Conservation (phyloP, 225 moss, liverwort and hornwort species). For the Sphagnum contortum region DNA sequence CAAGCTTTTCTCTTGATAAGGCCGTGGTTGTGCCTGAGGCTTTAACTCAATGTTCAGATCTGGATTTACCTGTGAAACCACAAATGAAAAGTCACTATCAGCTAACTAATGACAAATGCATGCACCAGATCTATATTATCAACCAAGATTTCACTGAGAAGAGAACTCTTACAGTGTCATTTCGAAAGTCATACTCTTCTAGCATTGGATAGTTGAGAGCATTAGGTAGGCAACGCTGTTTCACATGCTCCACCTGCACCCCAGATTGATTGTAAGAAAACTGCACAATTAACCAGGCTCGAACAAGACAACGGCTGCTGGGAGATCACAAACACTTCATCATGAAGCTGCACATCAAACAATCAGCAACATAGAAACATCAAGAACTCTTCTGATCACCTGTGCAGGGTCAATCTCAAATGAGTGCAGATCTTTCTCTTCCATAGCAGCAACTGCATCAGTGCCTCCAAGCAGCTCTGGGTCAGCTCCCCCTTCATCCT, state of each 20-base stretch:
- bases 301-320: too few species aligned
- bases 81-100: neutral
- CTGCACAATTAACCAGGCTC: too few species aligned
- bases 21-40: slow-evolving; percentile 97
- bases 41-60: slow-evolving; percentile 87
- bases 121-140: too few species aligned
- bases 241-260: slow-evolving; percentile 92
- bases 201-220: slow-evolving; percentile 96
- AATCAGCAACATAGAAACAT: neutral
- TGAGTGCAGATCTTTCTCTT: slow-evolving; percentile 96
- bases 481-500: slow-evolving; percentile 59
- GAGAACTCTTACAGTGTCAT: slow-evolving; percentile 70
- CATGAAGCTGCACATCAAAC: neutral
- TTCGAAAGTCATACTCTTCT: slow-evolving; percentile 97
- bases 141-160: too few species aligned
- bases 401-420: slow-evolving; percentile 97
- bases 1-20: slow-evolving; percentile 95
- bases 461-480: slow-evolving; percentile 66
- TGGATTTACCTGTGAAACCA: slow-evolving; percentile 74
- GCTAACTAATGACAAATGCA: too few species aligned
- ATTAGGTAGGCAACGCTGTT: slow-evolving; percentile 94
- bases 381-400: slow-evolving; percentile 20
- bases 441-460: slow-evolving; percentile 55
- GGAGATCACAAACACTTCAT: too few species aligned
- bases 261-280: neutral